Evolutionary conservation across 352 stramenopile genomes (phyloP).

Genomic region (Pythium monospermum): DNA sequence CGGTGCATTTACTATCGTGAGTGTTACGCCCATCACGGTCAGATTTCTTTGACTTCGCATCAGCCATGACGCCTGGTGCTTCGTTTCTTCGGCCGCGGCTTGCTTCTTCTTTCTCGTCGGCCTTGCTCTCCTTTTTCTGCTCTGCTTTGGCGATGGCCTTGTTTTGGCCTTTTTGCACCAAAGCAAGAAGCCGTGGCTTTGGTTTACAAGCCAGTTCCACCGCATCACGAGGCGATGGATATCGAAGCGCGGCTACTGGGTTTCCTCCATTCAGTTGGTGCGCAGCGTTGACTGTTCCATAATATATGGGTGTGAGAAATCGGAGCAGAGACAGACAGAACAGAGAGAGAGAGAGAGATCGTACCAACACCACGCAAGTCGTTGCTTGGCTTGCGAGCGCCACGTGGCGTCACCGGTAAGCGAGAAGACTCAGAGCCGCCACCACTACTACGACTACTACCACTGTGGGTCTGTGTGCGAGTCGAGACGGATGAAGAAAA

Average conservation of each 20-base stretch:
- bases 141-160: not conserved
- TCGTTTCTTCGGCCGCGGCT: not conserved
- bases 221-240: not conserved
- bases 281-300: not conserved
- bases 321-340: too few relatives aligned
- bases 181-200: not conserved
- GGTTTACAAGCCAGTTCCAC: not conserved
- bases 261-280: not conserved
- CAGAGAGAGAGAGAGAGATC: not conserved
- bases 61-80: too few relatives aligned
- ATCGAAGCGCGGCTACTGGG: not conserved
- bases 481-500: conserved; percentile 16
- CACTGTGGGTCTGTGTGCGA: too few relatives aligned
- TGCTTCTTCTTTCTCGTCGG: not conserved
- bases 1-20: too few relatives aligned
- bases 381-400: not conserved
- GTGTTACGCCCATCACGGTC: too few relatives aligned
- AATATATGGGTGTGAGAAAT: too few relatives aligned
- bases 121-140: not conserved
- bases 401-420: not conserved
- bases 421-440: too few relatives aligned
- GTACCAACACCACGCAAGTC: conserved; percentile 4
- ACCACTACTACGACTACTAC: conserved; percentile 1
- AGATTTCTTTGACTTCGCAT: too few relatives aligned
- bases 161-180: not conserved